Base-by-base conservation (phyloP, 495 filamentous ascomycete genomes). In the Daldinia loculata region DNA sequence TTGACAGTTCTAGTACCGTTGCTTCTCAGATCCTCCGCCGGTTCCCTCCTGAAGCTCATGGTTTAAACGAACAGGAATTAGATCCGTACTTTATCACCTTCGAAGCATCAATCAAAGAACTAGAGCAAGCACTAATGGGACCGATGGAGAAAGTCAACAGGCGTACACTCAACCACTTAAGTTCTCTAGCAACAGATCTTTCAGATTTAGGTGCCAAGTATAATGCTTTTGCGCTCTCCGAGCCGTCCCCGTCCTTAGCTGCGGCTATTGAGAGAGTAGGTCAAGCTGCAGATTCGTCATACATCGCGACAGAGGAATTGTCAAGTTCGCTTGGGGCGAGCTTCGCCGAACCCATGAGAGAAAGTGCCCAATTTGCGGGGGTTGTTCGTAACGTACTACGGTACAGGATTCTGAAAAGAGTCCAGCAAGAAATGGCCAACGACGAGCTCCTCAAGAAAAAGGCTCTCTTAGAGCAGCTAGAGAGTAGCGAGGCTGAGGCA, bases 331-430 rank as follows among this genome's bases (percentile, higher is more conserved):
- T 99, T 38, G 92, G 93, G 15, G 93, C 93, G 1, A 92, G 88
- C 68, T 99, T 99, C 79, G 95, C 95, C 0, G 95, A 99, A 74
- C 95, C 95, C 3, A 96, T 99, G 92, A 87, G 95, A 36, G 95
- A 99, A 79, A 96, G 91, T 69, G 95, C 95, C 15, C 95, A 99
- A 75, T 98, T 99, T 76, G 95, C 95, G 0, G 93, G 95, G 24
- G 92, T 99, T 0, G 95, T 99, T 11, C 88, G 95, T 17, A 91
- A 82, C 60, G 94, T 98, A 26, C 80, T 99, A 17, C 86, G 93
- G 43, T 99, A 96, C 72, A 83, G 95, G 8, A 89, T 97, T 2
- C 79, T 98, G 43, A 99, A 99, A 80, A 87, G 95, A 17, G 91
- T 98, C 22, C 95, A 99, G 70, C 92, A 98, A 77, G 95, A 99